Evolutionary conservation across 2,329 filamentous ascomycete species (phyloP), one percentile per base, ranked within the genome.

Genomic region (Ciborinia camelliae): DNA sequence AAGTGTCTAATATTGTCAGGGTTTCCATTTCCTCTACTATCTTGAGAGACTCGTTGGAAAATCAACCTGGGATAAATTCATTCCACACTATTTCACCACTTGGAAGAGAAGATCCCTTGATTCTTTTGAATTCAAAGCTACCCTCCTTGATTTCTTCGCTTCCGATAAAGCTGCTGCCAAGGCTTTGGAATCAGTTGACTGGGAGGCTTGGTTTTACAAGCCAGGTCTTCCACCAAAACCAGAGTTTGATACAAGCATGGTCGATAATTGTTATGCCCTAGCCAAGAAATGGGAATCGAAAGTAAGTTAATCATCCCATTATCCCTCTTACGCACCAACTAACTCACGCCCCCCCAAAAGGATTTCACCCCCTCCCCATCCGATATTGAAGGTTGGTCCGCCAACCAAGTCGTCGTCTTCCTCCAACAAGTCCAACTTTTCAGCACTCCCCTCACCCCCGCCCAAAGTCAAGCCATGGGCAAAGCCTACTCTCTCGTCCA

Each of bases 391-490:
- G 81, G 82, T 37, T 92, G 94, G 81, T 88, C 86, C 2, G 90
- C 91, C 18, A 96, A 96, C 77, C 95, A 99, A 76, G 87, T 90
- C 69, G 87, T 97, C 61, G 92, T 97, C 53, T 96, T 99, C 79
- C 85, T 99, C 59, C 91, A 96, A 73, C 83, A 84, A 58, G 79
- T 97, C 15, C 88, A 95, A 70, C 80, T 84, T 58, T 89, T 90
- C 71, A 79, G 83, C 4, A 80, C 82, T 2, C 82, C 88, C 0
- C 81, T 98, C 15, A 84, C 81, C 0, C 76, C 85, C 0, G 81
- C 87, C 39, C 84, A 90, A 65, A 87, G 91, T 30, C 85, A 88
- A 72, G 77, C 86, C 20, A 86, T 99, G 79, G 92, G 91, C 35
- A 80, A 84, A 32, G 82, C 85, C 0, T 98, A 99, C 76, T 85